Evolutionary conservation across 306 rosid genomes (phyloP).

Genomic region (Canavalia ensiformis): DNA sequence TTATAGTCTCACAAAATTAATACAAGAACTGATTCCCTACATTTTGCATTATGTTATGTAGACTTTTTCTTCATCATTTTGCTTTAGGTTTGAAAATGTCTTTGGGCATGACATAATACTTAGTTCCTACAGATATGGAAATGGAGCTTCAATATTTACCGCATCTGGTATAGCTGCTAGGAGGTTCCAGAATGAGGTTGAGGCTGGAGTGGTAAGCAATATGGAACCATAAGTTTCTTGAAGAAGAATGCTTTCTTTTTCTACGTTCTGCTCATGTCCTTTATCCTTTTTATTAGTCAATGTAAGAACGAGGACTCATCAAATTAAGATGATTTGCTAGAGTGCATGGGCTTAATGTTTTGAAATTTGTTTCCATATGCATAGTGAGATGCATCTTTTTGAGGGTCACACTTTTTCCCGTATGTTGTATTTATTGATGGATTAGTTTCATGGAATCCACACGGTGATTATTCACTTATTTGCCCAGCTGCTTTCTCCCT

Average conservation of each 20-base stretch:
- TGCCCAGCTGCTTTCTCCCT: not conserved
- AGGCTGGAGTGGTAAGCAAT: slow-evolving; percentile 62
- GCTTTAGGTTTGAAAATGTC: not conserved
- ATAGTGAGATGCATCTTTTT: not conserved
- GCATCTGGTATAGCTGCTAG: slow-evolving; percentile 64
- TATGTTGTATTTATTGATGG: not conserved
- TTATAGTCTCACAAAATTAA: too few species aligned
- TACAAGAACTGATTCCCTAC: too few species aligned
- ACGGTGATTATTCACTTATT: not conserved
- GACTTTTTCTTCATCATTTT: slow-evolving; percentile 9
- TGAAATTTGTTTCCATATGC: slow-evolving; percentile 26
- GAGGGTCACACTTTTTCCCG: not conserved
- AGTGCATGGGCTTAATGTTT: slow-evolving; percentile 26
- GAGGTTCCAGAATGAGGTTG: slow-evolving; percentile 72
- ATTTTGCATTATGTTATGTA: too few species aligned
- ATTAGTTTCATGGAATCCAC: slow-evolving; percentile 4
- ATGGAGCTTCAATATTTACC: slow-evolving; percentile 73
- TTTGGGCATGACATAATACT: not conserved
- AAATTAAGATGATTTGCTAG: not conserved
- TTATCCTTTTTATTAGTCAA: not conserved
- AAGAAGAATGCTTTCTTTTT: slow-evolving; percentile 2
- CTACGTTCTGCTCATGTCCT: not conserved
- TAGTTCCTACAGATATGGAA: slow-evolving; percentile 52
- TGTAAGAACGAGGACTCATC: not conserved
- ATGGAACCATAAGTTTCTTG: slow-evolving; percentile 15